A percentile compares a stretch with the other conserved stretches of the same genome.
Conservation (phyloP, 2,329 filamentous ascomycete species). For the Intubia oerlemansii region DNA sequence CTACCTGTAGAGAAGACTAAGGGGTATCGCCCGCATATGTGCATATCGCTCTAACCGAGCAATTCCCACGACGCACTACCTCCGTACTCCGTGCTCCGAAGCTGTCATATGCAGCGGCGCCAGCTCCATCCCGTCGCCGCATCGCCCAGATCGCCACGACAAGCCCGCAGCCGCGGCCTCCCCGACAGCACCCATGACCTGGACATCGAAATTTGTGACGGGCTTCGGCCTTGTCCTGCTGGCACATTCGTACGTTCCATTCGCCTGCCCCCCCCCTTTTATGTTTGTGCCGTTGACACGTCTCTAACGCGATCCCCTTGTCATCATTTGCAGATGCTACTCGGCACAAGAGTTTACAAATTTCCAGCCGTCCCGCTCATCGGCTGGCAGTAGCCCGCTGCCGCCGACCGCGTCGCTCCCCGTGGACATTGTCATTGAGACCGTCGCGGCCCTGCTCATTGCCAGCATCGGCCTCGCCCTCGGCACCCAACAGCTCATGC, state of each 20-base stretch:
- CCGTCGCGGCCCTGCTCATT: constrained; percentile 57
- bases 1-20: no score
- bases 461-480: constrained; percentile 69
- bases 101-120: no score
- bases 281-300: no score
- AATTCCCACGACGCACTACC: not conserved
- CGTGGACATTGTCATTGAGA: constrained; percentile 73
- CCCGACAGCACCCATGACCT: constrained; percentile 35
- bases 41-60: not conserved
- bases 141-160: not conserved
- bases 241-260: constrained; percentile 54
- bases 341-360: constrained; percentile 83
- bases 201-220: constrained; percentile 50
- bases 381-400: constrained; percentile 20
- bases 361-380: constrained; percentile 30
- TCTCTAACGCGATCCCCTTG: not conserved
- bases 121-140: no score
- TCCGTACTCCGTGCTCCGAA: not conserved
- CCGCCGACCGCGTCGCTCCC: constrained; percentile 36
- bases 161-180: not conserved
- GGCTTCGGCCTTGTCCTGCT: constrained; percentile 58
- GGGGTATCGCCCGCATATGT: not conserved
- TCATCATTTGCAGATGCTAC: constrained; percentile 47
- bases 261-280: no score
- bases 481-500: constrained; percentile 56